Evolutionary conservation across 1,284 basidiomycete genomes (phyloP).

Genomic region (Coriolopsis trogii): DNA sequence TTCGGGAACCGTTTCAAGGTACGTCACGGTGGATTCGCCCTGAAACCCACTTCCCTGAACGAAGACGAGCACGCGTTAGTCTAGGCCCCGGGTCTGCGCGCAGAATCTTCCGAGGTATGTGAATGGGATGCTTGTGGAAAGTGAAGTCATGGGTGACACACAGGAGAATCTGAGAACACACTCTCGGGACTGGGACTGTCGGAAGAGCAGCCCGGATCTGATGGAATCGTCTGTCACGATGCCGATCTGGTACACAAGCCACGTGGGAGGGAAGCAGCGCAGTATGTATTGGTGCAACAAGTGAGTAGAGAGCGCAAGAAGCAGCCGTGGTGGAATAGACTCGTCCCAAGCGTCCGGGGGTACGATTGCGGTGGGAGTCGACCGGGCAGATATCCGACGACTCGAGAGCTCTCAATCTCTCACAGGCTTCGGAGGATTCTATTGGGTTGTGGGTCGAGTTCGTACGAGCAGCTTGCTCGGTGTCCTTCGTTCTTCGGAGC

Average conservation of each 20-base stretch:
- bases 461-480: background rate
- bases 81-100: conserved; percentile 18
- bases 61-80: conserved; percentile 22
- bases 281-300: no score
- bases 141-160: conserved; percentile 8
- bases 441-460: no score
- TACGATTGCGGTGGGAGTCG: conserved; percentile 3
- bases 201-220: no score
- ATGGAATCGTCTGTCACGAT: conserved; percentile 22
- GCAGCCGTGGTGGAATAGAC: no score
- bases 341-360: background rate
- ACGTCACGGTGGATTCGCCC: conserved; percentile 16
- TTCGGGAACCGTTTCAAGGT: conserved; percentile 15
- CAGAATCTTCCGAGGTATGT: conserved; percentile 14
- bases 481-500: background rate
- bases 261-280: conserved; percentile 14
- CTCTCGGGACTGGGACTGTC: conserved; percentile 10
- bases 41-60: conserved; percentile 14
- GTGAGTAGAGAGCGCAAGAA: no score
- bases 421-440: background rate
- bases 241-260: conserved; percentile 16
- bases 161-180: conserved; percentile 4
- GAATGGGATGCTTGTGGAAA: background rate
- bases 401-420: conserved; percentile 6
- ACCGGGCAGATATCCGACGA: background rate